Evolutionary conservation across 1,139 yeast species (phyloP).

Genomic region (Lodderomyces margitis): DNA sequence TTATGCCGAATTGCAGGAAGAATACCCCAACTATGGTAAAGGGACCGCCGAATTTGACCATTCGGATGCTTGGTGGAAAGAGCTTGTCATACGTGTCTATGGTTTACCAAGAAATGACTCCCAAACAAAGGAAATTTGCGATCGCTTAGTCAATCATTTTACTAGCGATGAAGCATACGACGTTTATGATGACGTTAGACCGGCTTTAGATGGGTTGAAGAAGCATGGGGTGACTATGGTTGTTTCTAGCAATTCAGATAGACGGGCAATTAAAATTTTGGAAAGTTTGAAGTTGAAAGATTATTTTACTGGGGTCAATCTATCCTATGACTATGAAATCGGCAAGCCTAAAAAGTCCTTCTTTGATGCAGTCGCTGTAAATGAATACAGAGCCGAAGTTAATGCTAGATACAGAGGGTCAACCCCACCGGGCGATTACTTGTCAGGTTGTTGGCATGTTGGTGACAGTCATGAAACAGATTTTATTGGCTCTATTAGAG

Average conservation of each 20-base stretch:
- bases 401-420: conserved; percentile 11
- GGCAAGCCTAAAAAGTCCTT: conserved; percentile 52
- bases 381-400: conserved; percentile 4
- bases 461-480: conserved; percentile 63
- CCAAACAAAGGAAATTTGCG: conserved; percentile 26
- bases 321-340: conserved; percentile 55
- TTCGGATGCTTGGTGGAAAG: conserved; percentile 59
- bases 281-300: conserved; percentile 41
- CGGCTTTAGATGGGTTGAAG: conserved; percentile 38
- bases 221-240: conserved; percentile 36
- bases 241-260: conserved; percentile 62
- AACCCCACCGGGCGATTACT: conserved; percentile 15
- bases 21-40: conserved; percentile 65
- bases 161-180: conserved; percentile 50
- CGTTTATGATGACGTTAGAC: conserved; percentile 53
- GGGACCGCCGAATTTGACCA: conserved; percentile 19
- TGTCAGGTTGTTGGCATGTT: conserved; percentile 54
- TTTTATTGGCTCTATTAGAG: conserved; percentile 45
- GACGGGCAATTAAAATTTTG: conserved; percentile 43
- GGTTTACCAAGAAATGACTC: conserved; percentile 21
- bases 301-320: conserved; percentile 44
- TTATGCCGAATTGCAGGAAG: conserved; percentile 23
- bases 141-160: conserved; percentile 46
- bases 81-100: conserved; percentile 45
- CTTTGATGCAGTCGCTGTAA: conserved; percentile 36